These are phyloP conservation scores for Asterophora lycoperdoides DNA, from an alignment of 768 basidiomycete species.

Conservation along the genomic window DNA sequence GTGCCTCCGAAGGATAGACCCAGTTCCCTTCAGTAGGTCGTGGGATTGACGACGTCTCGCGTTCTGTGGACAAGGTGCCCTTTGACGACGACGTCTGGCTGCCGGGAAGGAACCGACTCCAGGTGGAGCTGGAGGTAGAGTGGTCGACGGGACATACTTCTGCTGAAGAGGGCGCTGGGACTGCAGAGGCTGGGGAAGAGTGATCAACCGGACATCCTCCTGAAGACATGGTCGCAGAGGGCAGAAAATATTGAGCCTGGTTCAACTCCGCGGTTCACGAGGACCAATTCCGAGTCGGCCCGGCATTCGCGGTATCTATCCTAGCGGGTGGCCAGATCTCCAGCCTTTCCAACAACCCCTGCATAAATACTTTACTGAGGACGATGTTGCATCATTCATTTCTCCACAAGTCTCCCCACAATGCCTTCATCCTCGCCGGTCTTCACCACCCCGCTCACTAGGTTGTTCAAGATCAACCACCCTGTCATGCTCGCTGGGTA, in stretches of 20 bases:
- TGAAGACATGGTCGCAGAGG: constrained; percentile 22
- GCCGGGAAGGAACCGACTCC: constrained; percentile 40
- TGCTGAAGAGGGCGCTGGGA: constrained; percentile 1
- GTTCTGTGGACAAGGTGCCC: constrained; percentile 56
- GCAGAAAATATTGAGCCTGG: constrained; percentile 6
- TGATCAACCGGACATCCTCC: constrained; percentile 61
- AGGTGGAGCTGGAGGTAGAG: constrained; percentile 26
- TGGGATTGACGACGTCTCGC: constrained; percentile 88
- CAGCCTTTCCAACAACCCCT: neutral
- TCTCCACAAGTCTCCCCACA: constrained; percentile 14
- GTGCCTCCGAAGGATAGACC: constrained; percentile 98
- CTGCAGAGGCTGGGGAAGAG: constrained; percentile 6
- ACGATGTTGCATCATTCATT: neutral
- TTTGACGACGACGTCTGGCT: constrained; percentile 18
- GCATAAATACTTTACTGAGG: constrained; percentile 4
- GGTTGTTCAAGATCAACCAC: constrained; percentile 73
- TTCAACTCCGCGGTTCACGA: constrained; percentile 7
- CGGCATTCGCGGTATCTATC: neutral
- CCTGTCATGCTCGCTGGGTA: constrained; percentile 81
- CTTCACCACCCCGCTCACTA: constrained; percentile 71
- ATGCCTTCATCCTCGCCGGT: constrained; percentile 68
- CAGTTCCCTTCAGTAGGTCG: constrained; percentile 68
- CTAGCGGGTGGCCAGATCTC: neutral
- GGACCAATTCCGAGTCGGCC: constrained; percentile 2
- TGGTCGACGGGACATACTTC: constrained; percentile 42